These are phyloP conservation scores for Dillenia suffruticosa DNA, from an alignment of 164 flowering plant genomes.

Conservation along the genomic window DNA sequence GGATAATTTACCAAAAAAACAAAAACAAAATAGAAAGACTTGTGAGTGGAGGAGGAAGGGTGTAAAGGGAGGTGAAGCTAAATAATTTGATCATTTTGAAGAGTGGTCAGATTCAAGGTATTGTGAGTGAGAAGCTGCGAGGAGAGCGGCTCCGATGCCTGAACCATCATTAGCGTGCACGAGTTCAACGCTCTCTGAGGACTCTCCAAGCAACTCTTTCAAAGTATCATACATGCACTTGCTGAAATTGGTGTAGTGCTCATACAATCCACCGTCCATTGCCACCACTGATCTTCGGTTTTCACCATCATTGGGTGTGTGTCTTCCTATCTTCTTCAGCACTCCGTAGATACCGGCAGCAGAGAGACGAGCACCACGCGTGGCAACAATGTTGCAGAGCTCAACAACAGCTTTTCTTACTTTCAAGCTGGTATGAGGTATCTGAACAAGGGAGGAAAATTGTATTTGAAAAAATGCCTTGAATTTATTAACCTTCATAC, in stretches of 20 bases:
- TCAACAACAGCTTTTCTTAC: slow-evolving; percentile 68
- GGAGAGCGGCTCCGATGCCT: slow-evolving; percentile 89
- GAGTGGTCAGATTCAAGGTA: slow-evolving; percentile 50
- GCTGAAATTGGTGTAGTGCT: slow-evolving; percentile 78
- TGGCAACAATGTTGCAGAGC: slow-evolving; percentile 76
- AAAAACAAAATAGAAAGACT: no score
- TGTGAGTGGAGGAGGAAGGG: no score
- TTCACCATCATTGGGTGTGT: slow-evolving; percentile 46
- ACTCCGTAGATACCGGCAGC: slow-evolving; percentile 93
- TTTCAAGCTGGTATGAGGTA: slow-evolving; percentile 66
- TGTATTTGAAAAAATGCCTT: no score
- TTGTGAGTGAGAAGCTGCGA: slow-evolving; percentile 94
- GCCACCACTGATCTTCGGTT: slow-evolving; percentile 68
- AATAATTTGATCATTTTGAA: slow-evolving; percentile 9
- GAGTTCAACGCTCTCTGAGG: slow-evolving; percentile 30
- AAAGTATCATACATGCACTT: slow-evolving; percentile 53
- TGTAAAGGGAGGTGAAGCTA: no score
- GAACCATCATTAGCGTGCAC: slow-evolving; percentile 83
- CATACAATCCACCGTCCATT: slow-evolving; percentile 83
- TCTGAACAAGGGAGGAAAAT: slow-evolving; percentile 28
- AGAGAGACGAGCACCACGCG: slow-evolving; percentile 83
- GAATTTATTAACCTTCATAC: no score
- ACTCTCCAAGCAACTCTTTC: slow-evolving; percentile 69
- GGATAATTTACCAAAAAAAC: no score
- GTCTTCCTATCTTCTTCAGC: slow-evolving; percentile 82